Base-by-base conservation (phyloP, 306 rosid genomes). In the Vachellia pachyceras region DNA sequence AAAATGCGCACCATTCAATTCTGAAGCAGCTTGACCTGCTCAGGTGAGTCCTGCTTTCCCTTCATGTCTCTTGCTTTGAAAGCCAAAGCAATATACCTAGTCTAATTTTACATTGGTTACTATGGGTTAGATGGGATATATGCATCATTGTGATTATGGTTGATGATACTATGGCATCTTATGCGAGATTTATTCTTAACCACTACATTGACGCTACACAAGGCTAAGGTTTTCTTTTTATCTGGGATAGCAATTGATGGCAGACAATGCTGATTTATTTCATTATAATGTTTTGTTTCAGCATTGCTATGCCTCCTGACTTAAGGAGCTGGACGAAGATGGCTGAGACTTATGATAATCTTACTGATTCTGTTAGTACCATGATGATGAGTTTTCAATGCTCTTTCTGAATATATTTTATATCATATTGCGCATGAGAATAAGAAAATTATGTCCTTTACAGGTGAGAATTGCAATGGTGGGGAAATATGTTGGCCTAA, bases 401-500 rank as follows among this genome's bases (percentile, higher is more conserved):
- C 20, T 75, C 50, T 85, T 75, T 37, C 68, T 57, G 50, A 36
- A 73, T 64, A 69, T 81, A 18, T 77, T 33, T 74, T 63, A 37
- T 63, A 37, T 72, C 45, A 54, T 73, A 45, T 45, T 50, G 79
- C 80, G 58, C 78, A 39, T 37, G n/a, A 33, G 44, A 63, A 29
- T 81, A 79, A 81, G 41, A 69, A 68, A 68, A 18, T 39, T 44
- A 75, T 84, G 80, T 71, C 69, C 17, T 87, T 76, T 83, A 25
- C 87, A 95, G 99, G 98, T 95, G 79, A 92, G 89, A 84, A 93
- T 95, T 85, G 99, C 99, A 18, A 87, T 95, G 99, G 99, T 95
- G 40, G 99, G 99, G 77, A 95, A 95, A 84, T 95, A 95, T 83
- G 97, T 95, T 80, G 98, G 97, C 86, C 91, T 93, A 73, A 69